Percentiles rank a stretch among this genome's conserved stretches.
phyloP scores from a whole-genome alignment of 192 early-diverging fungal genomes.

The Polychytrium aggregatum region DNA sequence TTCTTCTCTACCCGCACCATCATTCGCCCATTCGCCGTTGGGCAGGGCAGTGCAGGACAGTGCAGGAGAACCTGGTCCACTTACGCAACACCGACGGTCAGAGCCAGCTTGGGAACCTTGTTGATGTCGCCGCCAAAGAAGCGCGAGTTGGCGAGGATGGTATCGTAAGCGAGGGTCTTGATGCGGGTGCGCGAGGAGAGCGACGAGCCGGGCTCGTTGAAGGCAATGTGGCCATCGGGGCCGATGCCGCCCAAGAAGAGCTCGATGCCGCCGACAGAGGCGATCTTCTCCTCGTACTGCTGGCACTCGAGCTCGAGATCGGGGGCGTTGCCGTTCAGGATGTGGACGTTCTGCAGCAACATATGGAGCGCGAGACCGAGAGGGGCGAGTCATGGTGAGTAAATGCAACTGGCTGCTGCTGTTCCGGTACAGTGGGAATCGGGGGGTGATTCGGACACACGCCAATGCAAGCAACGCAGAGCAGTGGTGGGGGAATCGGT shows the following conservation, averaged over 20 bases:
- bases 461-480: no score
- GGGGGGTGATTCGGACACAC: no score
- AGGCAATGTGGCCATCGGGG: constrained; percentile 85
- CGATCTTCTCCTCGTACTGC: constrained; percentile 70
- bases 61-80: no score
- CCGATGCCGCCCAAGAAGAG: constrained; percentile 83
- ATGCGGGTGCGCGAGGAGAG: constrained; percentile 69
- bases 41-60: no score
- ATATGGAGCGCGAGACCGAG: no score
- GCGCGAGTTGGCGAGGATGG: constrained; percentile 74
- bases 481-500: no score
- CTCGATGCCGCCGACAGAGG: constrained; percentile 71
- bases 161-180: constrained; percentile 81
- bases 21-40: no score
- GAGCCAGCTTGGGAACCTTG: constrained; percentile 76
- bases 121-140: constrained; percentile 76
- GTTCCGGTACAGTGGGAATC: no score
- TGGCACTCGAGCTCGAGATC: constrained; percentile 72
- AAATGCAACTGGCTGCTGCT: no score
- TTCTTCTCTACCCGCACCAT: no score
- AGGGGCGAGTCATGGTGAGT: no score
- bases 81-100: constrained; percentile 83
- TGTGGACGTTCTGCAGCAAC: constrained; percentile 66
- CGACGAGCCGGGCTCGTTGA: constrained; percentile 83
- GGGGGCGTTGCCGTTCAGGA: constrained; percentile 73